A percentile compares a stretch with the other conserved stretches of the same genome.
Conservation (phyloP, 2,329 filamentous ascomycete genomes). For the Diaporthe australafricana region DNA sequence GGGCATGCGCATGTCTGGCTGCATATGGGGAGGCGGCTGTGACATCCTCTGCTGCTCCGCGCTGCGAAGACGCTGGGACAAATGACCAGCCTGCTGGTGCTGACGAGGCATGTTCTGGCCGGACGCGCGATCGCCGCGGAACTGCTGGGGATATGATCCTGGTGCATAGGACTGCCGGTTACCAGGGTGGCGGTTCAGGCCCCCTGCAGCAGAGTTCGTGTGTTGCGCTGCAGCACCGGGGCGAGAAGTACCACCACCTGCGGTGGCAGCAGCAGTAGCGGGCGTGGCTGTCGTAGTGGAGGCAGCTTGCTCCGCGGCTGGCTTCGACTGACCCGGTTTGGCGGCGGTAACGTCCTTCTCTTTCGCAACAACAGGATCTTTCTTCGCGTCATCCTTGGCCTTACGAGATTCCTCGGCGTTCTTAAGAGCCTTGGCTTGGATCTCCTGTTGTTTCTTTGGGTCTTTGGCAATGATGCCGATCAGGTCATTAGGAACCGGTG, state of each 20-base stretch:
- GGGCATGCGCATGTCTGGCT: conserved; percentile 76
- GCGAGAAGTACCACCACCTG: conserved; percentile 38
- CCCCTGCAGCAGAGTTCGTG: conserved; percentile 40
- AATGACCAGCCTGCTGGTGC: conserved; percentile 55
- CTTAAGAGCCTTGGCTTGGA: conserved; percentile 86
- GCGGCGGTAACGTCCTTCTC: conserved; percentile 61
- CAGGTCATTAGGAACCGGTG: conserved; percentile 89
- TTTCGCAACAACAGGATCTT: conserved; percentile 60
- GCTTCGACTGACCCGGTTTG: conserved; percentile 59
- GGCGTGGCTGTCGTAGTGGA: conserved; percentile 34
- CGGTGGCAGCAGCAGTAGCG: conserved; percentile 43
- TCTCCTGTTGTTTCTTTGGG: conserved; percentile 91
- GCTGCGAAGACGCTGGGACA: conserved; percentile 55
- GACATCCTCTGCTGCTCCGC: conserved; percentile 64
- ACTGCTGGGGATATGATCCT: conserved; percentile 59
- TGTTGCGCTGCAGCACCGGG: conserved; percentile 48
- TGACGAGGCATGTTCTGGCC: conserved; percentile 46
- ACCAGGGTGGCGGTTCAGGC: conserved; percentile 58
- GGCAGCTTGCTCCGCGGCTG: conserved; percentile 42
- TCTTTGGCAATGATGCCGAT: conserved; percentile 98
- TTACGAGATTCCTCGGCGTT: conserved; percentile 73
- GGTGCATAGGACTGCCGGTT: conserved; percentile 62
- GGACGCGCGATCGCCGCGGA: conserved; percentile 58
- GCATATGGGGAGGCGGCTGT: conserved; percentile 53
- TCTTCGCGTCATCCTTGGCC: conserved; percentile 40